Evolutionary conservation across 495 filamentous ascomycete species (phyloP).

Genomic region (Penicillium cosmopolitanum): DNA sequence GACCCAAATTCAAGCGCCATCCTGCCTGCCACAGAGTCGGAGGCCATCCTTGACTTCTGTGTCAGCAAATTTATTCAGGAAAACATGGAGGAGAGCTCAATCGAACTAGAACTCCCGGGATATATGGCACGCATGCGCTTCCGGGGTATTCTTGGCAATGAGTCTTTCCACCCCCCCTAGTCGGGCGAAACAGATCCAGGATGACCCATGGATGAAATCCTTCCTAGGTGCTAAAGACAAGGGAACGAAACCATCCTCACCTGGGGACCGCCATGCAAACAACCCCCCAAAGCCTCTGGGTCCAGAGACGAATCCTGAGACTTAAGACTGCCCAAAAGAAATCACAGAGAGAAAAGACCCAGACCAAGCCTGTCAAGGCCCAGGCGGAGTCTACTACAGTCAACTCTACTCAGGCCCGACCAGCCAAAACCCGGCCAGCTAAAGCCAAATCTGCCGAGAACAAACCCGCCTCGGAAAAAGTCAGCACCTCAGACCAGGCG

Average conservation of each 20-base stretch:
- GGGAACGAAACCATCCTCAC: background rate
- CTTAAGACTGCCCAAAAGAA: too few relatives aligned
- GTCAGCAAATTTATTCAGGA: conserved; percentile 37
- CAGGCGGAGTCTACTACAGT: too few relatives aligned
- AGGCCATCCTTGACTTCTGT: conserved; percentile 42
- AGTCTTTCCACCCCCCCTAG: background rate
- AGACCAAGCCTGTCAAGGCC: too few relatives aligned
- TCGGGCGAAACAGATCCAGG: conserved; percentile 11
- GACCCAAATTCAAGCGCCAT: conserved; percentile 6
- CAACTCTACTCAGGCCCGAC: too few relatives aligned
- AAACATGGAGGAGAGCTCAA: conserved; percentile 33
- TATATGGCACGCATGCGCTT: conserved; percentile 27
- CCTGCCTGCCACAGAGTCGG: conserved; percentile 18
- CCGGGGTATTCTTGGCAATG: conserved; percentile 10
- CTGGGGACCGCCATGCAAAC: background rate
- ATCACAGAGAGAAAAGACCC: too few relatives aligned
- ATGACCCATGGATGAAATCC: conserved; percentile 15
- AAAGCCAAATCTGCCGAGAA: too few relatives aligned
- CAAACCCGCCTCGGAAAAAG: too few relatives aligned
- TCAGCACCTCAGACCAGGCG: background rate
- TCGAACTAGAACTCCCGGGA: conserved; percentile 42
- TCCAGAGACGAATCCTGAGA: background rate
- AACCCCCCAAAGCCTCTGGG: background rate
- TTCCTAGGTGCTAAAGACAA: background rate
- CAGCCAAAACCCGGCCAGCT: too few relatives aligned